Percentiles rank a stretch among this genome's conserved stretches.
These are phyloP conservation scores for Xylaria hypoxylon DNA, from an alignment of 2,329 filamentous ascomycete species.

Conservation along the genomic window DNA sequence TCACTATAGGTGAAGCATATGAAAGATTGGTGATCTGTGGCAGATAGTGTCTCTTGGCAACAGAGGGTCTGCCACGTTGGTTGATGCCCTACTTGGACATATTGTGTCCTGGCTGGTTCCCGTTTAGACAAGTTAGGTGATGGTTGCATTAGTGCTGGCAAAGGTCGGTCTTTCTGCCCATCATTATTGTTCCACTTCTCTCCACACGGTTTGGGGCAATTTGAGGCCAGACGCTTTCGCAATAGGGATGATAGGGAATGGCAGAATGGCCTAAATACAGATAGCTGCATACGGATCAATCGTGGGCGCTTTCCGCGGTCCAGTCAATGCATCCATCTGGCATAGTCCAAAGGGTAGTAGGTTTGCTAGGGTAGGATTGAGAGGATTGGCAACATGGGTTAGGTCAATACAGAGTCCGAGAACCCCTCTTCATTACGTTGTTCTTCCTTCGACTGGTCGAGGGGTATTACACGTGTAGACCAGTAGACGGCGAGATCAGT, in stretches of 20 bases:
- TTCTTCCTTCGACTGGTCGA: constrained; percentile 31
- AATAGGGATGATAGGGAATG: constrained; percentile 12
- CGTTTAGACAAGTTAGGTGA: constrained; percentile 15
- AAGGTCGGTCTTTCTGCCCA: not conserved
- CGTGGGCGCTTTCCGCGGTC: constrained; percentile 24
- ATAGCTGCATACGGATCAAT: constrained; percentile 23
- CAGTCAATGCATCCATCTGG: constrained; percentile 22
- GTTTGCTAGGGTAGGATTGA: constrained; percentile 7
- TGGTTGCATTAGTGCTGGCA: constrained; percentile 31
- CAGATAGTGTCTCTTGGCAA: constrained; percentile 31
- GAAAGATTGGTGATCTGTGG: constrained; percentile 21
- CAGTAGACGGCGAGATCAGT: not conserved
- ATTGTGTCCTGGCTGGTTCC: constrained; percentile 17
- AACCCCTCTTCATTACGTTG: constrained; percentile 16
- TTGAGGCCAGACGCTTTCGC: constrained; percentile 11
- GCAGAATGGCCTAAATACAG: constrained; percentile 1
- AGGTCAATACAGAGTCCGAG: constrained; percentile 20
- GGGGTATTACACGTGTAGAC: constrained; percentile 36
- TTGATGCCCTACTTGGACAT: constrained; percentile 39
- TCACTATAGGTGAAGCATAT: not conserved
- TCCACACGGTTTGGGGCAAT: constrained; percentile 13
- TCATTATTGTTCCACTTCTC: constrained; percentile 12
- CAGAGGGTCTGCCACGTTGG: constrained; percentile 48
- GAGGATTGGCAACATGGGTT: constrained; percentile 4
- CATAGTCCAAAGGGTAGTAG: constrained; percentile 3